phyloP scores from a whole-genome alignment of 805 yeast genomes.

The Dipodascus albidus region DNA sequence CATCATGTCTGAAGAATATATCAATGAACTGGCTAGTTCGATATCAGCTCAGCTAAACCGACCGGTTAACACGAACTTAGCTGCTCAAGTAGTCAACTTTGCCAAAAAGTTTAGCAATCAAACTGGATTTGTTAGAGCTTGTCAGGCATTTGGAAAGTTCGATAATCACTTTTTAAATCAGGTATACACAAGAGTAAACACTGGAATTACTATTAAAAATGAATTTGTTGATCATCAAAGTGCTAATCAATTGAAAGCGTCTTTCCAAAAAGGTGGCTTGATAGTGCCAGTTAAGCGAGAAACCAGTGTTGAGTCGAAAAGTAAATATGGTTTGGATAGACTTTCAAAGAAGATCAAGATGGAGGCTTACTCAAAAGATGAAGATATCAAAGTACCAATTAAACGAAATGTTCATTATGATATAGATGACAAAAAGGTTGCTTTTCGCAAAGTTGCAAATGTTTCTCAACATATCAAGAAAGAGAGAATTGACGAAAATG shows the following conservation, averaged over 20 bases:
- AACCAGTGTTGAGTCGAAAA: not conserved
- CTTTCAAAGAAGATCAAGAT: slow-evolving; percentile 4
- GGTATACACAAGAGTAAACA: slow-evolving; percentile 10
- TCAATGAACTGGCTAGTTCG: slow-evolving; percentile 8
- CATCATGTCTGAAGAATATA: slow-evolving; percentile 6
- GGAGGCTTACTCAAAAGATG: not conserved
- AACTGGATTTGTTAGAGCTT: slow-evolving; percentile 13
- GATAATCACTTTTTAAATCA: slow-evolving; percentile 12
- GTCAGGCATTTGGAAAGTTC: slow-evolving; percentile 19
- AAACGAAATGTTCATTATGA: not conserved
- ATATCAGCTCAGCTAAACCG: slow-evolving; percentile 17
- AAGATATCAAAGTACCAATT: not conserved
- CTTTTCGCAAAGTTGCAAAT: not conserved
- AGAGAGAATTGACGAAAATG: slow-evolving; percentile 1
- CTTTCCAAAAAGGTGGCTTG: not conserved
- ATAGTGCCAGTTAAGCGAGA: not conserved
- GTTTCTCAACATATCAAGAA: not conserved
- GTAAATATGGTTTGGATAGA: not conserved
- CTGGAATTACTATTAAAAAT: not conserved
- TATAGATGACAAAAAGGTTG: not conserved
- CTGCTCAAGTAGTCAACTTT: slow-evolving; percentile 12
- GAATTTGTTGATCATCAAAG: not conserved
- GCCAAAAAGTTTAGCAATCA: slow-evolving; percentile 9
- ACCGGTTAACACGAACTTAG: slow-evolving; percentile 13
- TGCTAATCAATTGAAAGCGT: not conserved